Conservation (phyloP, 2,329 filamentous ascomycete species). For the Didymella sp. region DNA sequence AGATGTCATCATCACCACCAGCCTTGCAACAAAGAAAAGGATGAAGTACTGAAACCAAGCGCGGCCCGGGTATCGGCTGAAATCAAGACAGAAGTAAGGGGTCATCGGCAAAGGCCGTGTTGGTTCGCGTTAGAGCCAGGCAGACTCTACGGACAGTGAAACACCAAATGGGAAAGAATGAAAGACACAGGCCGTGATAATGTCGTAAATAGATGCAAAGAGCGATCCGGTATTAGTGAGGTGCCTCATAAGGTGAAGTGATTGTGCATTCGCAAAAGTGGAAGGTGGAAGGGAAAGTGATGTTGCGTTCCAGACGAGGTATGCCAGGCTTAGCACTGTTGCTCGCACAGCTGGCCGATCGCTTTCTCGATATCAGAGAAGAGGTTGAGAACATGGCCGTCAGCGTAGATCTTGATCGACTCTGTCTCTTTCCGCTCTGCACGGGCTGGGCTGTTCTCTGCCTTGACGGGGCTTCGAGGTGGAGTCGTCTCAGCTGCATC, state of each 20-base stretch:
- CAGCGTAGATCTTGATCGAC: constrained; percentile 54
- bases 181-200: constrained; percentile 35
- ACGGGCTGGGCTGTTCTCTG: constrained; percentile 42
- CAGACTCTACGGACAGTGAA: not conserved
- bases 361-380: constrained; percentile 54
- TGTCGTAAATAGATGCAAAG: constrained; percentile 21
- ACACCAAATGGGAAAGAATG: not conserved
- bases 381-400: constrained; percentile 51
- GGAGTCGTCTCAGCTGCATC: constrained; percentile 47
- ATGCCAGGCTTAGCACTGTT: constrained; percentile 40
- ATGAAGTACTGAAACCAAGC: constrained; percentile 29
- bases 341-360: constrained; percentile 53
- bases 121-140: constrained; percentile 20
- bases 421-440: constrained; percentile 49
- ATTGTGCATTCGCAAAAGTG: constrained; percentile 17
- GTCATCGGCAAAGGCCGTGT: constrained; percentile 9
- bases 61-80: constrained; percentile 41
- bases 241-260: constrained; percentile 24
- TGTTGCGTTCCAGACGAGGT: constrained; percentile 19
- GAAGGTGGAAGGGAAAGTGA: constrained; percentile 14
- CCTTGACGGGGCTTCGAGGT: constrained; percentile 49
- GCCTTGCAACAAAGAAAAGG: constrained; percentile 22
- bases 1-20: constrained; percentile 24
- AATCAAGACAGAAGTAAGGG: constrained; percentile 25
- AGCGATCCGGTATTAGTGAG: constrained; percentile 29